Base-by-base conservation (phyloP, 306 rosid species). In the Datisca glomerata region DNA sequence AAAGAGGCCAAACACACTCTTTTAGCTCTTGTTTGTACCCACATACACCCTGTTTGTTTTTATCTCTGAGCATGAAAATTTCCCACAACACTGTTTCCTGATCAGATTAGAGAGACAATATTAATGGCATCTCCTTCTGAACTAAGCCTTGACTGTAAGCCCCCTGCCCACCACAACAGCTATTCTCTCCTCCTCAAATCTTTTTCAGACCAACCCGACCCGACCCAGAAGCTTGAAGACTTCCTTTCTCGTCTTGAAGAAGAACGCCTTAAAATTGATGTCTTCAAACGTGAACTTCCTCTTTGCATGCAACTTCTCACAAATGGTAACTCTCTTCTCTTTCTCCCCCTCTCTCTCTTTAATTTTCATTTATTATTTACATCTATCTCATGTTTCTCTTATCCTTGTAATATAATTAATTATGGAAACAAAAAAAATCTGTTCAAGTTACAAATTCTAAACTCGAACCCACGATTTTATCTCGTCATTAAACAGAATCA, bases 291-390 rank as follows among this genome's bases (percentile, higher is more conserved):
- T 23, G 96, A 91, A 53, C 93, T 91, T 47, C 98, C 98, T 60
- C 96, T 91, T 55, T 91, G 96, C 94, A 91, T 91, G 96, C 99
- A 91, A 55, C 99, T 91, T 21, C 93, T 91, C 57, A 66, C 87
- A 57, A 85, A 79, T 24, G 98, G 98, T 82, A 71, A 18, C 11
- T 27, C 5, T 18, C n/a, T 8, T 2, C 13, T 33, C 1, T 21
- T 9, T 19, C 16, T 3, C 8, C 7, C 1, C n/a, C 15, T 1
- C 0, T 5, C 1, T 19, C 19, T n/a, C n/a, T n/a, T n/a, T n/a
- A n/a, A n/a, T n/a, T n/a, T n/a, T n/a, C n/a, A n/a, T n/a, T n/a
- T n/a, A n/a, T n/a, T n/a, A n/a, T n/a, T n/a, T n/a, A n/a, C n/a
- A n/a, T n/a, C n/a, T n/a, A n/a, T n/a, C n/a, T n/a, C n/a, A n/a